Percentiles rank a stretch among this genome's conserved stretches.
Conservation (phyloP, 2,329 filamentous ascomycete genomes). For the Claviceps lovelessii region DNA sequence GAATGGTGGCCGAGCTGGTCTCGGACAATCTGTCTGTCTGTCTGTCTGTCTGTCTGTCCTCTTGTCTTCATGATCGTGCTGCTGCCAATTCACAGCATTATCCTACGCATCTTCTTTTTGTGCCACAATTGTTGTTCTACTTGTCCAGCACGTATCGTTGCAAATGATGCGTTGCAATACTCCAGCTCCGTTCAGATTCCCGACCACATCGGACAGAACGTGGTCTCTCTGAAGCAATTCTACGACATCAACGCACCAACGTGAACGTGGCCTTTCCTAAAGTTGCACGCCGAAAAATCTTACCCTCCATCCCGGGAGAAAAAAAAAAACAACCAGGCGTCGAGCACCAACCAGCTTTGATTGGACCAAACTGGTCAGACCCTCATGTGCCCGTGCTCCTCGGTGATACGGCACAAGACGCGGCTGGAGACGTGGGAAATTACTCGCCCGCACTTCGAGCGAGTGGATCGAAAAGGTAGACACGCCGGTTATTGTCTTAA, state of each 20-base stretch:
- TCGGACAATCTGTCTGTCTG: too few species aligned
- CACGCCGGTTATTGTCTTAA: background rate
- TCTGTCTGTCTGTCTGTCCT: too few species aligned
- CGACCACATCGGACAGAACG: background rate
- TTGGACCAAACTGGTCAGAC: background rate
- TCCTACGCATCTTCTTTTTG: background rate
- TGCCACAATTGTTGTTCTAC: background rate
- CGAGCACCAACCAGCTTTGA: background rate
- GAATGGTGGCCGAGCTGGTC: background rate
- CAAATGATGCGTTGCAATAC: background rate
- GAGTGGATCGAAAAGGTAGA: background rate
- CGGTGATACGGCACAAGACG: background rate
- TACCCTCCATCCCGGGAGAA: background rate
- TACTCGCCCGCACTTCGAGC: background rate
- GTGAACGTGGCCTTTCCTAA: background rate
- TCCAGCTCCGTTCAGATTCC: background rate
- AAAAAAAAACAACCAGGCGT: background rate
- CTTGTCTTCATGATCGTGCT: background rate
- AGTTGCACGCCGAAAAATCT: background rate
- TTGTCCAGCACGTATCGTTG: background rate
- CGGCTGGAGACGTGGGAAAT: conserved; percentile 3
- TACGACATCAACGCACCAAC: background rate
- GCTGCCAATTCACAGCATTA: too few species aligned
- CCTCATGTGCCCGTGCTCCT: conserved; percentile 1
- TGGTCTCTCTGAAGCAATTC: background rate